Evolutionary conservation across 23 red algal genomes (phyloP), one percentile per base, ranked within the genome.

Genomic region (Gracilaria vermiculophylla): DNA sequence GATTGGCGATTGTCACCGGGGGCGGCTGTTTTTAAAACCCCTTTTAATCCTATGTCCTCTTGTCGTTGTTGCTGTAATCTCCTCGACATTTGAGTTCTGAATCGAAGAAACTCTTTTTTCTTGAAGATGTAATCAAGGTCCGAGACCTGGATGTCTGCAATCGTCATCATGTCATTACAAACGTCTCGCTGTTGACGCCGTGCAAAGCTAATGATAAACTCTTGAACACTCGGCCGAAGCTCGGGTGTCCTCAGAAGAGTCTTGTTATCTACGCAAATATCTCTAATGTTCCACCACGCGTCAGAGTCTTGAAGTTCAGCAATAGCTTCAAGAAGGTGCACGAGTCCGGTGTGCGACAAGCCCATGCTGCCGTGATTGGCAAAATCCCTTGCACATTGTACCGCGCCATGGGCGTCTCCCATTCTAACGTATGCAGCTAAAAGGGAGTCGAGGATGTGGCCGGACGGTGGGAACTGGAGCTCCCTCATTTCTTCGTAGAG

Each of bases 131-230:
- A 78, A 44, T 88, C 69, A 8, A 88, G 57, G 35, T 88, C 84
- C 4, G 66, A 53, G 27, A 88, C 53, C 20, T 78, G 27, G 77
- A 88, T 76, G 34, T 24, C 20, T 0, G 69, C 69, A 11, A 88
- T 77, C n/a, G 40, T 37, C 84, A 88, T 88, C 42, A 88, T 88
- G 15, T 88, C 84, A 20, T 76, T 52, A 58, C 84, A 88, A 60
- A 88, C 53, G 12, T 88, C 84, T 50, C 39, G 66, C 16, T 61
- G 58, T 58, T 78, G 69, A 5, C 69, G 53, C 27, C 84, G 37
- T 23, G 84, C 84, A 88, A 88, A 88, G 5, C 54, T 47, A 13
- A 88, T 78, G 12, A 88, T 62, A 19, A 88, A 53, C 48, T 62
- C 49, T 53, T 76, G 32, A 19, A 88, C 69, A 58, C n/a, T 62